These are phyloP conservation scores for Inonotus obliquus DNA, from an alignment of 1,284 basidiomycete genomes.

Conservation along the genomic window DNA sequence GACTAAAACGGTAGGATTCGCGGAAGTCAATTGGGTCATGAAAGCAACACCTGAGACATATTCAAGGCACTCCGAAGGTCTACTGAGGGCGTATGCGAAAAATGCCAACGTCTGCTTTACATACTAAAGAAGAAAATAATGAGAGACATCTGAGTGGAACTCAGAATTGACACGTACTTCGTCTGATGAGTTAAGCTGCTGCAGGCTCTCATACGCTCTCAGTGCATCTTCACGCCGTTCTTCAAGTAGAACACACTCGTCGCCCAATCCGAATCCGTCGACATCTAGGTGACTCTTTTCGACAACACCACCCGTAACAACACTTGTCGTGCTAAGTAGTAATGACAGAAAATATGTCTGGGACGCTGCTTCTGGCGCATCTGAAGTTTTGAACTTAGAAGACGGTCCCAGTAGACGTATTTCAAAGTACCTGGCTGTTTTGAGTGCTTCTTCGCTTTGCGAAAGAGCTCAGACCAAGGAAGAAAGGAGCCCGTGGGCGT, in stretches of 20 bases:
- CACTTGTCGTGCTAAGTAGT: constrained; percentile 43
- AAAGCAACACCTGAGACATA: constrained; percentile 55
- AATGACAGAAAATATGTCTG: constrained; percentile 63
- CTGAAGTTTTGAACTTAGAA: no score
- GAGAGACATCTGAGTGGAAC: constrained; percentile 9
- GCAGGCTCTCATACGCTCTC: constrained; percentile 47
- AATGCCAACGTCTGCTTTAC: constrained; percentile 65
- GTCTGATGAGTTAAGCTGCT: constrained; percentile 45
- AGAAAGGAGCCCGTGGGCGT: constrained; percentile 53
- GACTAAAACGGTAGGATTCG: constrained; percentile 40
- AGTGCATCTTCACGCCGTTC: constrained; percentile 52
- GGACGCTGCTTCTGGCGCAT: constrained; percentile 61
- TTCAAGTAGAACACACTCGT: constrained; percentile 51
- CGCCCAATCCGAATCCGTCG: constrained; percentile 42
- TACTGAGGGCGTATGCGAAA: constrained; percentile 70
- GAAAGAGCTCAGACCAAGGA: constrained; percentile 75
- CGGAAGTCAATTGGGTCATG: constrained; percentile 39
- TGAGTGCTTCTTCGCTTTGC: constrained; percentile 89
- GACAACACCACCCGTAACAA: constrained; percentile 31
- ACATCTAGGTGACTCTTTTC: constrained; percentile 37
- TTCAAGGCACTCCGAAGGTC: constrained; percentile 57
- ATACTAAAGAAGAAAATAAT: constrained; percentile 35
- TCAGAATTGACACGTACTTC: constrained; percentile 47
- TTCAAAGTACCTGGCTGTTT: constrained; percentile 22
- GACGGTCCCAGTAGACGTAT: no score